Conservation (phyloP, 225 moss, liverwort and hornwort species). For the Rhytidiadelphus loreus region DNA sequence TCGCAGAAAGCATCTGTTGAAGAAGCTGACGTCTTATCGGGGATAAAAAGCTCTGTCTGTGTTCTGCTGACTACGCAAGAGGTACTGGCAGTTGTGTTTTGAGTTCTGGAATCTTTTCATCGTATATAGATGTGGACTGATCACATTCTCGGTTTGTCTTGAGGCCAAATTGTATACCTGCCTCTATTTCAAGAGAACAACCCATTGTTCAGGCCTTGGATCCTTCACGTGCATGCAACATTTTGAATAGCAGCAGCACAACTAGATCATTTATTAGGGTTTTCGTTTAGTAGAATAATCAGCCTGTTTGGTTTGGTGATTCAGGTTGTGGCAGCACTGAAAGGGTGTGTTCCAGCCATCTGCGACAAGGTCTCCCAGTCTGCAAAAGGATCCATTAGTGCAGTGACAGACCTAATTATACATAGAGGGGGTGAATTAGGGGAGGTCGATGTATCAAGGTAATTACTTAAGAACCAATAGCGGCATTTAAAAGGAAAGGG, state of each 20-base stretch:
- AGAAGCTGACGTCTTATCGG: slow-evolving; percentile 40
- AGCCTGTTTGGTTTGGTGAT: not conserved
- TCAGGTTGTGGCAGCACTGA: slow-evolving; percentile 78
- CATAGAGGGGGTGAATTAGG: slow-evolving; percentile 75
- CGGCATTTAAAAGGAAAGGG: not conserved
- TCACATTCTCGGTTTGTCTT: not conserved
- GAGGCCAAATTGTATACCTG: not conserved
- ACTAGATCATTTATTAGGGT: not conserved
- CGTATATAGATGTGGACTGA: not conserved
- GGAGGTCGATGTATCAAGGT: slow-evolving; percentile 81
- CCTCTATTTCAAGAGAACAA: not conserved
- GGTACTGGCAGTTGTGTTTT: slow-evolving; percentile 30
- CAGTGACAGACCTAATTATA: slow-evolving; percentile 69
- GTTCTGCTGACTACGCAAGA: slow-evolving; percentile 72
- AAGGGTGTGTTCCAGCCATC: slow-evolving; percentile 83
- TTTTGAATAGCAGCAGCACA: not conserved
- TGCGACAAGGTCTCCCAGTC: slow-evolving; percentile 76
- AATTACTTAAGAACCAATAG: not conserved
- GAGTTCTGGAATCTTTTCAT: not conserved
- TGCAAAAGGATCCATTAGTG: slow-evolving; percentile 65
- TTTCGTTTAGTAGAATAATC: not conserved
- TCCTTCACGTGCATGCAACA: not conserved
- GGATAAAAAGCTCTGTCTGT: slow-evolving; percentile 53
- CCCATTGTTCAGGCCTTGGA: not conserved
- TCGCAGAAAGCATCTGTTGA: slow-evolving; percentile 47